phyloP scores from a whole-genome alignment of 306 rosid species.

The Inga oerstediana region DNA sequence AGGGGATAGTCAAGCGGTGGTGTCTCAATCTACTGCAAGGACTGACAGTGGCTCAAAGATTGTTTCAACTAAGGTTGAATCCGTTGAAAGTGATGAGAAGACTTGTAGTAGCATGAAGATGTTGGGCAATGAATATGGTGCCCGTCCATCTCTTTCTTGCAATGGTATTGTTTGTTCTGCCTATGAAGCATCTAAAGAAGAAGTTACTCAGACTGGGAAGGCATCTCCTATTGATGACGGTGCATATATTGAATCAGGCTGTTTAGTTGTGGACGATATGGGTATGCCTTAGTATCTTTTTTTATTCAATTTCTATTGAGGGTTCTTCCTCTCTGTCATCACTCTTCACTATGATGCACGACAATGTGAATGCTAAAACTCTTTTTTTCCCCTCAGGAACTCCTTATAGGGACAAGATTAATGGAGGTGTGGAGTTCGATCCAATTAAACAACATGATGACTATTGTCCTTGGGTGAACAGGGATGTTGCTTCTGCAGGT shows the following conservation, averaged over 20 bases:
- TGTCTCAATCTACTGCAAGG: constrained; percentile 80
- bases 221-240: constrained; percentile 61
- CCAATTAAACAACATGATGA: constrained; percentile 88
- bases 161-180: constrained; percentile 74
- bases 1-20: constrained; percentile 92
- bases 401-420: constrained; percentile 78
- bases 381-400: constrained; percentile 48
- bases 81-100: constrained; percentile 94
- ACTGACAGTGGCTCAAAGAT: constrained; percentile 92
- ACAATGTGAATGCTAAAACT: constrained; percentile 24
- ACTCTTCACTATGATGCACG: constrained; percentile 12
- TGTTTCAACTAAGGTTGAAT: constrained; percentile 79
- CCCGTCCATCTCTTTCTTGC: constrained; percentile 83
- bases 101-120: constrained; percentile 63
- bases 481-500: constrained; percentile 97
- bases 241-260: constrained; percentile 56
- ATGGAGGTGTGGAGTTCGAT: constrained; percentile 80
- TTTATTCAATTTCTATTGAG: constrained; percentile 11
- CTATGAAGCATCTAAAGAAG: constrained; percentile 66
- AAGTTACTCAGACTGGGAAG: constrained; percentile 72
- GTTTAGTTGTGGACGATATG: constrained; percentile 49
- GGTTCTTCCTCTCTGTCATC: not conserved
- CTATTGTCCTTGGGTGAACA: constrained; percentile 98
- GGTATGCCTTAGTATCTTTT: constrained; percentile 42
- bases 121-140: constrained; percentile 52